Evolutionary conservation across 2,329 filamentous ascomycete genomes (phyloP).

Genomic region (Ceratocystis albifundus): DNA sequence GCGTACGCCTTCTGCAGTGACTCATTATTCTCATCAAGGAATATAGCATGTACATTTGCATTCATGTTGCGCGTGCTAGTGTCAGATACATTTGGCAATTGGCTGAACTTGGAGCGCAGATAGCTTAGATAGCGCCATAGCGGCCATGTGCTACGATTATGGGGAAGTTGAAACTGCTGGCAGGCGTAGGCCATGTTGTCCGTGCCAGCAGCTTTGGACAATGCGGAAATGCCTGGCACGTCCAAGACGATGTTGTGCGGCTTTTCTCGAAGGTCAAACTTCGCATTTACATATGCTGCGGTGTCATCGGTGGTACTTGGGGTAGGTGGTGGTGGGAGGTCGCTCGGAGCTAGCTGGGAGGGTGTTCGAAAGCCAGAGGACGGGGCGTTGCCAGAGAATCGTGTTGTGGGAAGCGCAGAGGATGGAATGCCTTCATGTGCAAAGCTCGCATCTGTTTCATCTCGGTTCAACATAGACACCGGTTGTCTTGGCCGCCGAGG

Average conservation of each 20-base stretch:
- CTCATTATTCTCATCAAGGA: slow-evolving; percentile 4
- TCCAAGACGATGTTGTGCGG: not conserved
- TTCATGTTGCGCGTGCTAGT: not conserved
- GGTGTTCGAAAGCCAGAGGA: not conserved
- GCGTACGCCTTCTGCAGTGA: slow-evolving; percentile 16
- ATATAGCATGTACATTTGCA: not conserved
- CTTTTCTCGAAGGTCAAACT: too few species aligned
- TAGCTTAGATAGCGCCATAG: slow-evolving; percentile 22
- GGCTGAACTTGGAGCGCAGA: slow-evolving; percentile 17
- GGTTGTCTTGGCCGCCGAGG: not conserved
- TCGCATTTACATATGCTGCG: too few species aligned
- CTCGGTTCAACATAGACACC: not conserved
- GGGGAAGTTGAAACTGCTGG: slow-evolving; percentile 16
- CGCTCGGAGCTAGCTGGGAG: not conserved
- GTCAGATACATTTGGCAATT: not conserved
- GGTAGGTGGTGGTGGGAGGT: not conserved
- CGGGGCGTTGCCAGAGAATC: not conserved
- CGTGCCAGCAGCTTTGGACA: not conserved
- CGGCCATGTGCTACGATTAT: slow-evolving; percentile 14
- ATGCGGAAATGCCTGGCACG: not conserved
- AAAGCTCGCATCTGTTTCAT: not conserved
- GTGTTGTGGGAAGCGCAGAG: not conserved
- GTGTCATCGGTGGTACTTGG: not conserved
- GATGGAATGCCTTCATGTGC: not conserved
- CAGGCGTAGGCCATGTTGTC: slow-evolving; percentile 5